Evolutionary conservation across 805 yeast genomes (phyloP), one percentile per base, ranked within the genome.

Genomic region (Ogataea polymorpha): DNA sequence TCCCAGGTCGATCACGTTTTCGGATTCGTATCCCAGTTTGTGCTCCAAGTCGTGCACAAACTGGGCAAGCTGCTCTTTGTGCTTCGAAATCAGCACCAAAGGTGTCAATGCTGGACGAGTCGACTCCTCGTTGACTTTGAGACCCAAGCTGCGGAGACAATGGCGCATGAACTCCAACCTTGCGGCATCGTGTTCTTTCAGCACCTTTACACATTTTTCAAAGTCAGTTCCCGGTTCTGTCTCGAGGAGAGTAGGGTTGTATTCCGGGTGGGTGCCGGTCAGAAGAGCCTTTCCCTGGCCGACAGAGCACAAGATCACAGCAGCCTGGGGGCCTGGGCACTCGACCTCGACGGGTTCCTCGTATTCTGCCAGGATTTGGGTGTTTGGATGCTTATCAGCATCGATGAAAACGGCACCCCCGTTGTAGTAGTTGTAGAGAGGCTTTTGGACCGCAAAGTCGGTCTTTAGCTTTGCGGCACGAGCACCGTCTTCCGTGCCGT

Each of bases 191-290:
- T 71, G 54, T 0, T 60, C 59, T 15, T 58, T 57, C 20, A 89
- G 60, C 0, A 54, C 58, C 3, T 65, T 53, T 2, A 77, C 61
- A 2, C 79, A 65, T 2, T 45, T 42, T 2, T 64, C 49, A 20
- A 65, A 66, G 1, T 58, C 57, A 8, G 45, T 16, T 1, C 46
- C 57, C 0, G 46, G 31, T 10, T 54, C 44, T 14, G 62, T 63
- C 45, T 74, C 63, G 48, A 80, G 52, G 12, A 74, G 65, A 12
- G 62, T 58, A 0, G 88, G 82, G 2, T 79, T 69, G 56, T 81
- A 89, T 62, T 93, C 99, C 0, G 96, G 96, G 62, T 93, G 99
- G 0, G 87, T 75, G 0, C 98, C 98, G 11, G 84, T 71, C 10
- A 93, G 70, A 8, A 93, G 62, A 0, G 82, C 96, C 26, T 65